Evolutionary conservation across 495 filamentous ascomycete species (phyloP).

Genomic region (Aspergillus affinis): DNA sequence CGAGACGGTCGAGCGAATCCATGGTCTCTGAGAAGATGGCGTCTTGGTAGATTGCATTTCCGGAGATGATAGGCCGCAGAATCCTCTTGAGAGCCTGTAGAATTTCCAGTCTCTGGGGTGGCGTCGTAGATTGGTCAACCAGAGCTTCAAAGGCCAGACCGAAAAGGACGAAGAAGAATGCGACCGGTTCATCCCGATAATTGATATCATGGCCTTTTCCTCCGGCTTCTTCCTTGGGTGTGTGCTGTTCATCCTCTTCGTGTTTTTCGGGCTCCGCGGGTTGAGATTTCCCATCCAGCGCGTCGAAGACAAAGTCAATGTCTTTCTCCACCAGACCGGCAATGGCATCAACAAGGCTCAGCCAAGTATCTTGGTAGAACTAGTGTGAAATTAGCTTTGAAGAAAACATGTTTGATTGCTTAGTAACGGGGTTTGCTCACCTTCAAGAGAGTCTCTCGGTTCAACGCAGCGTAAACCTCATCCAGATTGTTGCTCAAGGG

Average conservation of each 20-base stretch:
- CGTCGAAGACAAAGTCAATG: conserved; percentile 95
- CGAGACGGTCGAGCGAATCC: conserved; percentile 90
- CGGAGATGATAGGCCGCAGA: conserved; percentile 88
- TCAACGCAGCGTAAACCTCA: conserved; percentile 88
- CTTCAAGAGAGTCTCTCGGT: conserved; percentile 86
- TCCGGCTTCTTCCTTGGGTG: conserved; percentile 40
- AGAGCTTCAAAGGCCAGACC: conserved; percentile 95
- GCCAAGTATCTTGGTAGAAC: conserved; percentile 98
- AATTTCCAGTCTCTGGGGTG: conserved; percentile 85
- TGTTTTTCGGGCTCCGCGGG: conserved; percentile 21
- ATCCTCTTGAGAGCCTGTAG: conserved; percentile 93
- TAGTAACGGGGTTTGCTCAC: conserved; percentile 31
- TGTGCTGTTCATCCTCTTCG: conserved; percentile 45
- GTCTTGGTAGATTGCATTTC: conserved; percentile 93
- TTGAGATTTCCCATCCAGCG: conserved; percentile 75
- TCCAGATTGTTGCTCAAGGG: conserved; percentile 75
- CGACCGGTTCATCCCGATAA: conserved; percentile 95
- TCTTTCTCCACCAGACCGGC: conserved; percentile 97
- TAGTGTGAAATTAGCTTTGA: conserved; percentile 33
- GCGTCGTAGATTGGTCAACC: conserved; percentile 70
- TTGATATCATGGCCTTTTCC: conserved; percentile 76
- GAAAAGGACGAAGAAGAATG: conserved; percentile 98
- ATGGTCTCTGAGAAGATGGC: conserved; percentile 96
- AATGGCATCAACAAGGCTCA: conserved; percentile 95
- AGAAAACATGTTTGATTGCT: not conserved